phyloP scores from a whole-genome alignment of 2,329 filamentous ascomycete genomes.

The Fusarium sp. region DNA sequence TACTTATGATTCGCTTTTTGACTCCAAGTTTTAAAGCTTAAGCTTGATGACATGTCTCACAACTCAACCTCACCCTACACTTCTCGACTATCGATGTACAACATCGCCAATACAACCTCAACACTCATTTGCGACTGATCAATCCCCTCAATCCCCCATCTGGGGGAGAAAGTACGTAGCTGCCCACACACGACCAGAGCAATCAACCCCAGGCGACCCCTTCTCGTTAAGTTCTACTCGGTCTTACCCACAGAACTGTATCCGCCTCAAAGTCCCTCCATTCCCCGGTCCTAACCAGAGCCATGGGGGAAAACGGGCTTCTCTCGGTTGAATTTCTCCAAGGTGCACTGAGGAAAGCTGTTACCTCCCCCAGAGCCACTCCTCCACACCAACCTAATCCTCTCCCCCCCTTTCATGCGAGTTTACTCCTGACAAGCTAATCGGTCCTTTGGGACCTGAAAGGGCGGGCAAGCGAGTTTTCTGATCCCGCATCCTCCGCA shows the following conservation, averaged over 20 bases:
- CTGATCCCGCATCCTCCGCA: constrained; percentile 38
- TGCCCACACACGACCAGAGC: constrained; percentile 5
- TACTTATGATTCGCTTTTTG: constrained; percentile 6
- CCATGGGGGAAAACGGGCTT: too few species aligned
- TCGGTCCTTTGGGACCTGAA: constrained; percentile 31
- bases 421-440: constrained; percentile 24
- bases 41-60: not conserved
- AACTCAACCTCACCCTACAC: not conserved
- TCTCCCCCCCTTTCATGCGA: constrained; percentile 8
- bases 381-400: constrained; percentile 16
- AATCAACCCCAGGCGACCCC: constrained; percentile 3
- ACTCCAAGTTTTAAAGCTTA: not conserved
- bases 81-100: not conserved
- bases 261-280: constrained; percentile 3
- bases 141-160: constrained; percentile 32
- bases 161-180: constrained; percentile 14
- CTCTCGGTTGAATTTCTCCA: constrained; percentile 26
- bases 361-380: constrained; percentile 36
- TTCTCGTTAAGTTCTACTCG: constrained; percentile 22
- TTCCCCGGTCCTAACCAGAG: constrained; percentile 29
- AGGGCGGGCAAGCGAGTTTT: constrained; percentile 29
- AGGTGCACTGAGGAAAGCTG: not conserved
- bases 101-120: constrained; percentile 15
- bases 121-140: not conserved
- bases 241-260: constrained; percentile 23